Conservation (phyloP, 2,329 filamentous ascomycete species). For the Fusarium illudens region DNA sequence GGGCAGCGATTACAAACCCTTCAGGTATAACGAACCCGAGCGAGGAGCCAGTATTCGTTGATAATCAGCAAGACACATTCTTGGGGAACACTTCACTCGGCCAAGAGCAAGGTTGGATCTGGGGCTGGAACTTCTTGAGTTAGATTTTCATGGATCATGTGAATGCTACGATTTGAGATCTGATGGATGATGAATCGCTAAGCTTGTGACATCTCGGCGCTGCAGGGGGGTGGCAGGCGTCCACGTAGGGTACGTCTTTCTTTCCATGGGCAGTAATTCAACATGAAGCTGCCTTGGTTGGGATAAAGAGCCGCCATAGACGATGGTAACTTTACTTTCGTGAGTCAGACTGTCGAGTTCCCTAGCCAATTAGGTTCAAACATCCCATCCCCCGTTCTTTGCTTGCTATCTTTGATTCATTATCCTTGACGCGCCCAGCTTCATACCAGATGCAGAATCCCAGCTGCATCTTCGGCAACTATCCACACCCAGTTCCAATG, state of each 20-base stretch:
- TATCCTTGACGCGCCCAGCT: too few relatives aligned
- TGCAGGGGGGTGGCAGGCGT: background rate
- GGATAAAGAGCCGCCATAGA: too few relatives aligned
- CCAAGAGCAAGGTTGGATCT: conserved; percentile 24
- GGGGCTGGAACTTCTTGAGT: conserved; percentile 8
- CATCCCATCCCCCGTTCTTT: too few relatives aligned
- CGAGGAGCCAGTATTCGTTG: background rate
- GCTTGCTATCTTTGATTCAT: too few relatives aligned
- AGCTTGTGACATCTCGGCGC: background rate
- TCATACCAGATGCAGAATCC: background rate
- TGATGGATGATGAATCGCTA: background rate
- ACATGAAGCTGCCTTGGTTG: too few relatives aligned
- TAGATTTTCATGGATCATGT: background rate
- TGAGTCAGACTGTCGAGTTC: too few relatives aligned
- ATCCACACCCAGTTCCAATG: background rate
- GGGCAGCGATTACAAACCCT: background rate
- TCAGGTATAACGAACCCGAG: background rate
- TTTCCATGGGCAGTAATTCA: background rate
- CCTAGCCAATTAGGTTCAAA: too few relatives aligned
- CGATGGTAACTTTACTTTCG: too few relatives aligned
- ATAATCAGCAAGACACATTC: background rate
- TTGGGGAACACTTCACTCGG: conserved; percentile 1
- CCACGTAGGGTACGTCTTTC: background rate
- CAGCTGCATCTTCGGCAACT: background rate
- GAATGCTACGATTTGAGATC: background rate